phyloP scores from a whole-genome alignment of 2,329 filamentous ascomycete genomes.

The Thielaviopsis punctulata region DNA sequence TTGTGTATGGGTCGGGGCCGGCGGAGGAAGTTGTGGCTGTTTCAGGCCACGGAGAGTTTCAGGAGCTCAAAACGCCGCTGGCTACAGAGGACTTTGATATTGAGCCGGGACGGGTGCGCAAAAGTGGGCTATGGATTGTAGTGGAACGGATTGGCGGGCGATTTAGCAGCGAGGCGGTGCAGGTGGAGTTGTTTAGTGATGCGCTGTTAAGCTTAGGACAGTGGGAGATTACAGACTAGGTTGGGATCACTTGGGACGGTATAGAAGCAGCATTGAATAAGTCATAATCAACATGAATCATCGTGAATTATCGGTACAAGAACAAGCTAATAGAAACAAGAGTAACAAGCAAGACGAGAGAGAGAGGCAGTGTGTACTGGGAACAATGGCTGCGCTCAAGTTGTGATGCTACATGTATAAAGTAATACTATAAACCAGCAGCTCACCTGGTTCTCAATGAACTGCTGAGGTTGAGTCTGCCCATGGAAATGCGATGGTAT shows the following conservation, averaged over 20 bases:
- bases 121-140: slow-evolving; percentile 57
- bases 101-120: slow-evolving; percentile 39
- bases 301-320: neutral
- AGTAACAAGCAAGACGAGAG: neutral
- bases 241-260: neutral
- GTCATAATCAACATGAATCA: neutral
- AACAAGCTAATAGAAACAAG: neutral
- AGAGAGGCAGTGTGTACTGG: neutral
- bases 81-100: slow-evolving; percentile 61
- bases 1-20: slow-evolving; percentile 58
- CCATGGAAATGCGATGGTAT: neutral
- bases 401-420: neutral
- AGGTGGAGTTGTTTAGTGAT: slow-evolving; percentile 35
- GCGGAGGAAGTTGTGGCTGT: slow-evolving; percentile 46
- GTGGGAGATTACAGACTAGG: slow-evolving; percentile 22
- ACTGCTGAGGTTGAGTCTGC: too few species aligned
- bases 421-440: neutral
- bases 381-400: neutral
- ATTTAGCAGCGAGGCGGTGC: slow-evolving; percentile 25
- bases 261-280: neutral
- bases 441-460: neutral
- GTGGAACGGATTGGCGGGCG: slow-evolving; percentile 58
- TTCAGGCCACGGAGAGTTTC: slow-evolving; percentile 58
- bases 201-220: slow-evolving; percentile 25
- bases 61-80: slow-evolving; percentile 47